Conservation (phyloP, 345 rosid species). For the Pelargonium nanum region DNA sequence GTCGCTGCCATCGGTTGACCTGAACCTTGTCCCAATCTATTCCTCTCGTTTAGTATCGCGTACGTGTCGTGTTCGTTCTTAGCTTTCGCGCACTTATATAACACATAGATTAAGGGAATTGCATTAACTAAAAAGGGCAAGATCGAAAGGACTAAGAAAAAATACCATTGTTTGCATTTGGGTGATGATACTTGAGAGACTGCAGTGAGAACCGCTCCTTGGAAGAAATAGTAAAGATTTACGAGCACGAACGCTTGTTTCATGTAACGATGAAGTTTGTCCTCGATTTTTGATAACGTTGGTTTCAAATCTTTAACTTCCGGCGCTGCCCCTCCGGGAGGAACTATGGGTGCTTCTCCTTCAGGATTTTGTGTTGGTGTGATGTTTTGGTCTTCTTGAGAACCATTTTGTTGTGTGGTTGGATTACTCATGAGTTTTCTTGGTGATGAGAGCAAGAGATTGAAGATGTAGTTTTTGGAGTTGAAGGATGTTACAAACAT, state of each 20-base stretch:
- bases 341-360: no score
- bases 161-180: background rate
- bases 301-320: background rate
- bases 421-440: no score
- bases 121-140: background rate
- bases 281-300: background rate
- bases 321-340: background rate
- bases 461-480: no score
- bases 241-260: background rate
- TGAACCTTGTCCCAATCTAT: background rate
- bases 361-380: no score
- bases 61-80: background rate
- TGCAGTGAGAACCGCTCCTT: background rate
- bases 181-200: background rate
- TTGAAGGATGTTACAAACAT: no score
- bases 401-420: no score
- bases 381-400: no score
- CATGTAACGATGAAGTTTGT: background rate
- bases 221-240: background rate
- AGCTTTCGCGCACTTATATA: background rate
- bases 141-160: background rate
- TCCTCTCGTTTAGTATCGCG: background rate
- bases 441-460: no score
- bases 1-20: background rate
- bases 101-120: background rate